phyloP scores from a whole-genome alignment of 371 early-diverging fungal species.

The Rhizopus sp. region DNA sequence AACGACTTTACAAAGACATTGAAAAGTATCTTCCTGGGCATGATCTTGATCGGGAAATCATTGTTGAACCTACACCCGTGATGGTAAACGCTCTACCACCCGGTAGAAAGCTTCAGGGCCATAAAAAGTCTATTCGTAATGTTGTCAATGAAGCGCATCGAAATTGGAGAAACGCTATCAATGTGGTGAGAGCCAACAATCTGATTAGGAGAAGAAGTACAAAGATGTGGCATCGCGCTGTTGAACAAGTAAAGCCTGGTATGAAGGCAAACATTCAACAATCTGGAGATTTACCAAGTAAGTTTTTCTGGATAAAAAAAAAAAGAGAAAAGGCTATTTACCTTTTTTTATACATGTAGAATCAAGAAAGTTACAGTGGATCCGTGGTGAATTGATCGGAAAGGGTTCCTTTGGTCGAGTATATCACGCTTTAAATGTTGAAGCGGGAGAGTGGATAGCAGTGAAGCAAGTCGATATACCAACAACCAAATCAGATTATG shows the following conservation, averaged over 20 bases:
- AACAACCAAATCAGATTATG: slow-evolving; percentile 52
- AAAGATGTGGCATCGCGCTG: slow-evolving; percentile 66
- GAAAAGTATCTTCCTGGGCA: slow-evolving; percentile 80
- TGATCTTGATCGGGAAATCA: slow-evolving; percentile 80
- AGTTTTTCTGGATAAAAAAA: slow-evolving; percentile 1
- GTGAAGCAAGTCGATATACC: slow-evolving; percentile 96
- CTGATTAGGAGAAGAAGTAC: slow-evolving; percentile 55
- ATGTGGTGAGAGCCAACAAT: slow-evolving; percentile 41
- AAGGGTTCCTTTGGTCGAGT: slow-evolving; percentile 98
- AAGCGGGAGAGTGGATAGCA: slow-evolving; percentile 92
- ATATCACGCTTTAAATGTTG: slow-evolving; percentile 86
- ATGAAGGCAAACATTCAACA: slow-evolving; percentile 20
- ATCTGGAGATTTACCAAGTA: slow-evolving; percentile 37
- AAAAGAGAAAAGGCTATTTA: not conserved
- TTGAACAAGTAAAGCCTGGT: slow-evolving; percentile 62
- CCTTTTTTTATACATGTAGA: slow-evolving; percentile 1
- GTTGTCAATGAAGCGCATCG: slow-evolving; percentile 55
- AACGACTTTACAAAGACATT: slow-evolving; percentile 71
- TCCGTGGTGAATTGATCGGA: slow-evolving; percentile 91
- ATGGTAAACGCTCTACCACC: slow-evolving; percentile 24
- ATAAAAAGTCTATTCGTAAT: slow-evolving; percentile 64
- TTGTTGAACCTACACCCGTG: slow-evolving; percentile 49
- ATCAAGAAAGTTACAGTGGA: slow-evolving; percentile 67
- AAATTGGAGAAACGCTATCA: slow-evolving; percentile 43
- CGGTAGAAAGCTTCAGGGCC: slow-evolving; percentile 37